Evolutionary conservation across 2,329 filamentous ascomycete genomes (phyloP).

Genomic region (Xylaria sp.): DNA sequence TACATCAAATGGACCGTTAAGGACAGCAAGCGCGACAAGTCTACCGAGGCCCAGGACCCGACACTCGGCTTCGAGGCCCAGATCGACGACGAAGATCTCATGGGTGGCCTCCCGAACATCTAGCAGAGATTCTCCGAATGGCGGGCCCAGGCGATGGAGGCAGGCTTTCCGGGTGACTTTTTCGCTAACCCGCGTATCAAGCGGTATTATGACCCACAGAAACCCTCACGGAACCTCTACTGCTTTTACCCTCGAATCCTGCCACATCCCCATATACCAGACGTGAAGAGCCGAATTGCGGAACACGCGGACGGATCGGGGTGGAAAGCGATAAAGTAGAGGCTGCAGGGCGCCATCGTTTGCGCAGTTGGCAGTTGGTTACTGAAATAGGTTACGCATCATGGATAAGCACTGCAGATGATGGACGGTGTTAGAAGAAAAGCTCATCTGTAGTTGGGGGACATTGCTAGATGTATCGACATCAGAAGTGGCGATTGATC

Average conservation of each 20-base stretch:
- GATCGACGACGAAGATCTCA: conserved; percentile 70
- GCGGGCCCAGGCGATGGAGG: not conserved
- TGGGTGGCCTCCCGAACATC: conserved; percentile 56
- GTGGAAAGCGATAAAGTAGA: not conserved
- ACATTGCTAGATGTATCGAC: not conserved
- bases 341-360: not conserved
- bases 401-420: conserved; percentile 6
- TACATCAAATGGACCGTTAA: conserved; percentile 61
- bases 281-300: not conserved
- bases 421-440: conserved; percentile 27
- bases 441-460: not conserved
- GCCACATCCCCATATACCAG: not conserved
- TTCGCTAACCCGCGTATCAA: not conserved
- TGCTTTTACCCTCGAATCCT: too few relatives aligned
- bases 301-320: not conserved
- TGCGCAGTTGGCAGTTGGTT: not conserved
- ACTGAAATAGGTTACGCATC: not conserved
- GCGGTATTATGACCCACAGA: not conserved
- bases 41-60: conserved; percentile 51
- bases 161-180: not conserved
- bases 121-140: not conserved
- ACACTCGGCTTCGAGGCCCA: conserved; percentile 57
- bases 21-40: conserved; percentile 56
- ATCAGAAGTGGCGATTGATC: not conserved
- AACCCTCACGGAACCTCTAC: not conserved